Percentiles rank a stretch among this genome's conserved stretches.
These are phyloP conservation scores for Senna tora DNA, from an alignment of 306 rosid species.

Conservation along the genomic window DNA sequence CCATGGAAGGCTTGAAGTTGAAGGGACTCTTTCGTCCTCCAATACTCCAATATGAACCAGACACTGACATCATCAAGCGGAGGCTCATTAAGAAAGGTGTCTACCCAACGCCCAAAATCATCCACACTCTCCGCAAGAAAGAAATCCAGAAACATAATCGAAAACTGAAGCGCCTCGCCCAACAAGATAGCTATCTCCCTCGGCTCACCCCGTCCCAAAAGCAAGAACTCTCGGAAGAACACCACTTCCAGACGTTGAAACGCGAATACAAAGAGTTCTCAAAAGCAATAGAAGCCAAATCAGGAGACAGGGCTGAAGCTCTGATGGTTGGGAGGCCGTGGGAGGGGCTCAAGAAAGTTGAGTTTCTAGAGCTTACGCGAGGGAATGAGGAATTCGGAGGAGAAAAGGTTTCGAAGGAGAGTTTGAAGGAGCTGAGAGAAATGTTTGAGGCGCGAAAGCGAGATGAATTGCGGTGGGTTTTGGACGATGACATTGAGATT, in stretches of 20 bases:
- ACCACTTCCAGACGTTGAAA: constrained; percentile 56
- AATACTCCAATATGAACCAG: constrained; percentile 59
- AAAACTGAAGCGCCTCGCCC: constrained; percentile 49
- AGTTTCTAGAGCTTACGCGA: constrained; percentile 51
- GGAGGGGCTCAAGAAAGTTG: constrained; percentile 58
- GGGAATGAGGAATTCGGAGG: constrained; percentile 43
- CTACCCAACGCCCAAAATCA: constrained; percentile 68
- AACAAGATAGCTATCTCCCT: constrained; percentile 36
- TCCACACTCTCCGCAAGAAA: constrained; percentile 84
- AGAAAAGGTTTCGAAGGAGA: constrained; percentile 67
- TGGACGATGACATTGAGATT: constrained; percentile 71
- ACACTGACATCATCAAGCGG: constrained; percentile 60
- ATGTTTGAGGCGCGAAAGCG: constrained; percentile 66
- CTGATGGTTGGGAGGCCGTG: constrained; percentile 74
- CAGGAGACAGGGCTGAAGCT: constrained; percentile 21
- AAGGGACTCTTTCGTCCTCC: constrained; percentile 39
- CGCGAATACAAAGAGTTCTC: constrained; percentile 62
- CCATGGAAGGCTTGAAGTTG: constrained; percentile 70
- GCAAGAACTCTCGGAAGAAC: constrained; percentile 54
- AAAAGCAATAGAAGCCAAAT: constrained; percentile 46
- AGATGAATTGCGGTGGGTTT: constrained; percentile 72
- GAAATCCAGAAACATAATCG: constrained; percentile 81
- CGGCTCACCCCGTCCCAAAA: constrained; percentile 52
- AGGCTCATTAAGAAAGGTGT: constrained; percentile 60
- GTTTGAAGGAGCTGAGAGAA: constrained; percentile 60